Percentiles rank a stretch among this genome's conserved stretches.
Conservation (phyloP, 495 filamentous ascomycete species). For the Podospora tetraspora region DNA sequence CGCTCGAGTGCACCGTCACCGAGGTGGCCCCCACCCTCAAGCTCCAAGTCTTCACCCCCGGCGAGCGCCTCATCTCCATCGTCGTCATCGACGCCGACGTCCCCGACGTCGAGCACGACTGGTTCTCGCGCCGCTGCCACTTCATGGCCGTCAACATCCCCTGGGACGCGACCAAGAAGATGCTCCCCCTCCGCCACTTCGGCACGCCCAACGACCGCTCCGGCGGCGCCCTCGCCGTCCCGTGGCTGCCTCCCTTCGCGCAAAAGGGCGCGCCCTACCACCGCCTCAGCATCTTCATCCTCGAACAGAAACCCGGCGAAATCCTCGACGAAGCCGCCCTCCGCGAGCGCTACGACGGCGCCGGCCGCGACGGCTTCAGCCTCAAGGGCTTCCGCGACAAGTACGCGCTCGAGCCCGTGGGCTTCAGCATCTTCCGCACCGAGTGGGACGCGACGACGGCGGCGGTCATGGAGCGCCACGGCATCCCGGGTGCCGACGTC, state of each 20-base stretch:
- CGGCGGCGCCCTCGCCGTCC: constrained; percentile 57
- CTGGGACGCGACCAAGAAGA: constrained; percentile 44
- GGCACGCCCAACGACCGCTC: constrained; percentile 10
- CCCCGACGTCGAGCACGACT: constrained; percentile 69
- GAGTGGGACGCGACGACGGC: constrained; percentile 83
- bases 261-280: constrained; percentile 92
- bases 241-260: constrained; percentile 79
- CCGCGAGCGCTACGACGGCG: constrained; percentile 42
- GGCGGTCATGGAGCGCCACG: constrained; percentile 76
- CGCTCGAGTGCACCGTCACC: constrained; percentile 65
- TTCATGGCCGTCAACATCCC: constrained; percentile 67
- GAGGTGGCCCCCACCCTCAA: constrained; percentile 65
- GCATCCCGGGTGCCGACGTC: constrained; percentile 67
- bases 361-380: constrained; percentile 58
- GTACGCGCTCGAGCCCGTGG: constrained; percentile 65
- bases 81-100: constrained; percentile 89
- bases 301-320: constrained; percentile 65
- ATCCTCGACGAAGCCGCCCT: constrained; percentile 56
- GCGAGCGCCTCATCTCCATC: constrained; percentile 74
- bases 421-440: constrained; percentile 79
- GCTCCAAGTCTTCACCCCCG: constrained; percentile 77
- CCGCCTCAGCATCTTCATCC: constrained; percentile 73
- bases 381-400: constrained; percentile 66
- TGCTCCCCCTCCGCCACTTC: constrained; percentile 43
- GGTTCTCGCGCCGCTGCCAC: constrained; percentile 75